These are phyloP conservation scores for Aspergillus sp. DNA, from an alignment of 2,329 filamentous ascomycete genomes.

Conservation along the genomic window DNA sequence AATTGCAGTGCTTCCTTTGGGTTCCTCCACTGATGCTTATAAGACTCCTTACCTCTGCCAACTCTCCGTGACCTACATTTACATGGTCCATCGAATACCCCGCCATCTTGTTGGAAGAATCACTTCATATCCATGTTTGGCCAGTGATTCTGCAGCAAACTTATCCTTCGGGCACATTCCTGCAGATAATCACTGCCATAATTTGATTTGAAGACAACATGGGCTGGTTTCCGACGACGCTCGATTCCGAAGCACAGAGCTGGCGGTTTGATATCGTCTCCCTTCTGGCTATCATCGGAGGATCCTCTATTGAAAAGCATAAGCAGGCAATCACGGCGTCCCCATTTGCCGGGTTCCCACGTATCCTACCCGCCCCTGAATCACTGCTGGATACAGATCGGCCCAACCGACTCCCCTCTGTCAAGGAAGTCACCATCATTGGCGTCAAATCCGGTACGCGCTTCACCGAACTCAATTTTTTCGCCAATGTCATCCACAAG, in stretches of 20 bases:
- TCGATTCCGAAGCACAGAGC: constrained; percentile 10
- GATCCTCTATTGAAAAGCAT: constrained; percentile 60
- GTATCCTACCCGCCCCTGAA: constrained; percentile 63
- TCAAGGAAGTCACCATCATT: constrained; percentile 53
- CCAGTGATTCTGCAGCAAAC: too few species aligned
- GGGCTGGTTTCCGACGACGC: constrained; percentile 12
- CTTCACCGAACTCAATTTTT: constrained; percentile 61
- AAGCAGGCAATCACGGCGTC: constrained; percentile 61
- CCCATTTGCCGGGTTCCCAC: constrained; percentile 58
- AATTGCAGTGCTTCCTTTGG: not conserved
- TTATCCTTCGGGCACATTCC: not conserved
- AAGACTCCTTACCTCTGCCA: not conserved
- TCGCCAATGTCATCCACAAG: constrained; percentile 62
- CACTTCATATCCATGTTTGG: too few species aligned
- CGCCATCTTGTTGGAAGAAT: not conserved
- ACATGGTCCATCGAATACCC: not conserved
- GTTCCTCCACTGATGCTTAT: not conserved
- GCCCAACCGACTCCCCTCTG: constrained; percentile 58
- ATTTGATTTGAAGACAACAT: not conserved
- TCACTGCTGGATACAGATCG: constrained; percentile 59
- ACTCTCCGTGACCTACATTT: not conserved
- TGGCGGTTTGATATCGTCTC: constrained; percentile 65
- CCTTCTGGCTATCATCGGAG: constrained; percentile 63
- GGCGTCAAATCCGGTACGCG: constrained; percentile 60
- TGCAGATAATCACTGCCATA: not conserved